Evolutionary conservation across 306 rosid genomes (phyloP).

Genomic region (Senna tora): DNA sequence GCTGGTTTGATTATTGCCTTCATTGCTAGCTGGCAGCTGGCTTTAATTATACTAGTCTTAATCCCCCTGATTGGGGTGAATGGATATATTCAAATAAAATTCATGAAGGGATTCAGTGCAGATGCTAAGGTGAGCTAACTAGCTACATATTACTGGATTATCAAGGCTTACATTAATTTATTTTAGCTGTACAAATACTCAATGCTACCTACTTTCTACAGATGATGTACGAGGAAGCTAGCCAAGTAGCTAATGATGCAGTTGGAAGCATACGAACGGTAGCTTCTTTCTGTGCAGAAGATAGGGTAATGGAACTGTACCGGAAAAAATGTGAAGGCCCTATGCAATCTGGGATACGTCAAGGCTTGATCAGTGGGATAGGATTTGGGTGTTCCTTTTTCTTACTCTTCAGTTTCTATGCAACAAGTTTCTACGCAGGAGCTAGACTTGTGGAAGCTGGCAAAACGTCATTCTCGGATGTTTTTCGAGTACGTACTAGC

Average conservation of each 20-base stretch:
- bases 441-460: constrained; percentile 56
- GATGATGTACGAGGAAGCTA: constrained; percentile 79
- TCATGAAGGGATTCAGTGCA: constrained; percentile 66
- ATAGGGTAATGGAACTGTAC: constrained; percentile 77
- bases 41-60: constrained; percentile 55
- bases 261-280: constrained; percentile 85
- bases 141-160: background rate
- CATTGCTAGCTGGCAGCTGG: constrained; percentile 69
- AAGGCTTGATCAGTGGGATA: constrained; percentile 68
- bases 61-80: constrained; percentile 63
- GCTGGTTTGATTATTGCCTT: constrained; percentile 71
- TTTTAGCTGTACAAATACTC: constrained; percentile 10
- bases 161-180: background rate
- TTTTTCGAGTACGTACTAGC: constrained; percentile 63
- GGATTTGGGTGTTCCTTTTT: constrained; percentile 68
- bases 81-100: constrained; percentile 60
- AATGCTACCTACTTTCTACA: constrained; percentile 39
- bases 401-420: constrained; percentile 59
- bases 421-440: constrained; percentile 72
- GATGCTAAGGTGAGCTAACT: constrained; percentile 61
- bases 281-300: constrained; percentile 82
- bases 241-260: constrained; percentile 82
- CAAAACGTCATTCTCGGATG: constrained; percentile 54
- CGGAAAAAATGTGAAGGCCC: constrained; percentile 77
- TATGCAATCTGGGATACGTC: constrained; percentile 54